phyloP scores from a whole-genome alignment of 306 rosid genomes.

The Prunus padus region DNA sequence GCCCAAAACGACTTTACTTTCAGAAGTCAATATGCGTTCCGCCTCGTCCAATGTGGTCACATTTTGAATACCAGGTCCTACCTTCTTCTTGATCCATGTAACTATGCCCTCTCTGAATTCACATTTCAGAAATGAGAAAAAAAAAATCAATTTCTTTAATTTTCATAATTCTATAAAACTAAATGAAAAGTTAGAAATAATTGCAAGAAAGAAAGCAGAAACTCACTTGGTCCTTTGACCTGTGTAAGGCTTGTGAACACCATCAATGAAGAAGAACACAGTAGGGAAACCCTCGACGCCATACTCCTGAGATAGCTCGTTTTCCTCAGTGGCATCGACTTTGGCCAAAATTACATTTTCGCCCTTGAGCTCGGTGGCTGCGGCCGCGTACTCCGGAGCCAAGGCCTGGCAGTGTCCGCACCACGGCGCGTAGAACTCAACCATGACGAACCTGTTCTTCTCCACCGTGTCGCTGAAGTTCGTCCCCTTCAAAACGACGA shows the following conservation, averaged over 20 bases:
- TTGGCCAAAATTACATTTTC: constrained; percentile 72
- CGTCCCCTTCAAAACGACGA: constrained; percentile 73
- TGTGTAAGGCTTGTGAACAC: constrained; percentile 67
- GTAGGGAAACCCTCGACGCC: constrained; percentile 91
- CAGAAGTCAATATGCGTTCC: constrained; percentile 59
- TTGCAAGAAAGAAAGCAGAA: not conserved
- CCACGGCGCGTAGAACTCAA: constrained; percentile 98
- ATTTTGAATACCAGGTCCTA: constrained; percentile 80
- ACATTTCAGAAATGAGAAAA: not conserved
- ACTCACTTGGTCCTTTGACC: constrained; percentile 83
- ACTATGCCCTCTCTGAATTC: constrained; percentile 72
- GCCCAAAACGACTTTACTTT: constrained; percentile 77
- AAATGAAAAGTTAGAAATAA: not conserved
- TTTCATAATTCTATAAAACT: not conserved
- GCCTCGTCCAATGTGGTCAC: constrained; percentile 81
- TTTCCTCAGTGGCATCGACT: constrained; percentile 89
- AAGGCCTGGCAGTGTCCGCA: constrained; percentile 97
- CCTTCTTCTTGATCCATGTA: constrained; percentile 94
- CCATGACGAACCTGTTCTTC: constrained; percentile 71
- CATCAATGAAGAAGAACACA: constrained; percentile 68
- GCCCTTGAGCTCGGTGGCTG: constrained; percentile 81
- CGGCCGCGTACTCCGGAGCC: constrained; percentile 89
- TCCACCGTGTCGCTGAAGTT: constrained; percentile 66
- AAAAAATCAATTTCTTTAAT: not conserved
- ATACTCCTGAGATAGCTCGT: constrained; percentile 69